These are phyloP conservation scores for Syncephalastrum monosporum DNA, from an alignment of 371 early-diverging fungal genomes.

Conservation along the genomic window DNA sequence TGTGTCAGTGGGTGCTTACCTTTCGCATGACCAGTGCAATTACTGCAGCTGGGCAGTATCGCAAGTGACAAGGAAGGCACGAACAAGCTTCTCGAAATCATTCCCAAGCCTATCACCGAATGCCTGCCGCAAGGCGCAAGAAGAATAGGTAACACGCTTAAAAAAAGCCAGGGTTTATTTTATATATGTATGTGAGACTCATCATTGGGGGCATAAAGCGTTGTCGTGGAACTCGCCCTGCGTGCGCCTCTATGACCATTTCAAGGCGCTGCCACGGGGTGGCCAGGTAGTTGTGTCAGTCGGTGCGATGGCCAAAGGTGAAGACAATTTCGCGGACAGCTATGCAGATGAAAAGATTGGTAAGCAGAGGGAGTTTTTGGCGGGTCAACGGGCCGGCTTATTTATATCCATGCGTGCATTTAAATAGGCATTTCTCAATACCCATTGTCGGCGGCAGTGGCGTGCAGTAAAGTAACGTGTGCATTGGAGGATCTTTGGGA, in stretches of 20 bases:
- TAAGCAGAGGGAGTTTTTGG: conserved; percentile 5
- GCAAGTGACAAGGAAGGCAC: conserved; percentile 60
- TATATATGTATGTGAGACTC: too few relatives aligned
- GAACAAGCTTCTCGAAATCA: conserved; percentile 90
- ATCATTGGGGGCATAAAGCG: conserved; percentile 35
- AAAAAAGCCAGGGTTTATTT: too few relatives aligned
- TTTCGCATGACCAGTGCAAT: conserved; percentile 70
- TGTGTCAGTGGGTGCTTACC: too few relatives aligned
- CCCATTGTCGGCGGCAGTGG: conserved; percentile 92
- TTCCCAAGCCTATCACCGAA: conserved; percentile 90
- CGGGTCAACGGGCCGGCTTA: background rate
- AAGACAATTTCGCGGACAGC: conserved; percentile 89
- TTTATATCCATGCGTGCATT: conserved; percentile 5
- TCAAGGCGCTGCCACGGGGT: conserved; percentile 64
- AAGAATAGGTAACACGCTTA: conserved; percentile 64
- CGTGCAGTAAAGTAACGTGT: conserved; percentile 89
- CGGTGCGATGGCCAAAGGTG: conserved; percentile 96
- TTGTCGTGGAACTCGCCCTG: conserved; percentile 90
- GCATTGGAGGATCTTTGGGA: conserved; percentile 86
- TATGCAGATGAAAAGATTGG: conserved; percentile 90
- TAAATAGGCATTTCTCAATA: conserved; percentile 81
- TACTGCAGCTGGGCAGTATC: conserved; percentile 94
- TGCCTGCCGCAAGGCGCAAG: conserved; percentile 84
- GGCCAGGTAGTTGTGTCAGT: conserved; percentile 86
- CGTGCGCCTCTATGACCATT: conserved; percentile 76